These are phyloP conservation scores for Ceratobasidium sp. DNA, from an alignment of 1,284 basidiomycete genomes.

Conservation along the genomic window DNA sequence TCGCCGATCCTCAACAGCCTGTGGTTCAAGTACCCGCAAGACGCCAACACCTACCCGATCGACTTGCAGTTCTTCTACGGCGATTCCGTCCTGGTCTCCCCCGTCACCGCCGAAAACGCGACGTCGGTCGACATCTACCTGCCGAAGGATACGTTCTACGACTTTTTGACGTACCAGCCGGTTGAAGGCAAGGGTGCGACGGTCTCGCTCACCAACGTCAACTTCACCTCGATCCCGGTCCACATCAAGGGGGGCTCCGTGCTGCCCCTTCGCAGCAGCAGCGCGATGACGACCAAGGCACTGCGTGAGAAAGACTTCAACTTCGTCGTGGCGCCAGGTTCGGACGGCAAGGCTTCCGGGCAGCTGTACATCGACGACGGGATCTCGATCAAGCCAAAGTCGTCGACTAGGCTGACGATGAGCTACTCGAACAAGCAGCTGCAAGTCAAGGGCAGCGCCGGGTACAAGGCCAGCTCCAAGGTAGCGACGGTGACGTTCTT, in stretches of 20 bases:
- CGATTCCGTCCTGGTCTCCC: slow-evolving; percentile 69
- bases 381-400: slow-evolving; percentile 57
- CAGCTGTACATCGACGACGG: slow-evolving; percentile 69
- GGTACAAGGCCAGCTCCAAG: slow-evolving; percentile 48
- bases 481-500: slow-evolving; percentile 43
- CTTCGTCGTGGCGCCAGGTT: slow-evolving; percentile 64
- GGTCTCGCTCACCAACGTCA: slow-evolving; percentile 59
- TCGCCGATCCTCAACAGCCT: slow-evolving; percentile 68
- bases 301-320: slow-evolving; percentile 66
- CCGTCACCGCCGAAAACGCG: slow-evolving; percentile 67
- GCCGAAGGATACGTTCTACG: slow-evolving; percentile 69
- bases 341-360: slow-evolving; percentile 59
- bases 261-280: slow-evolving; percentile 61
- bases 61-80: slow-evolving; percentile 76
- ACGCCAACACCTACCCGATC: slow-evolving; percentile 62
- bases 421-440: slow-evolving; percentile 55
- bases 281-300: slow-evolving; percentile 66
- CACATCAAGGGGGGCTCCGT: slow-evolving; percentile 67
- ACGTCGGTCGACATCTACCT: slow-evolving; percentile 68
- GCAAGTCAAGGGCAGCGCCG: slow-evolving; percentile 60
- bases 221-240: slow-evolving; percentile 65
- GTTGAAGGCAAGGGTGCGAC: slow-evolving; percentile 57
- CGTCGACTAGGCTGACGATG: slow-evolving; percentile 58
- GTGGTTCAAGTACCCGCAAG: slow-evolving; percentile 71
- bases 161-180: slow-evolving; percentile 61